Evolutionary conservation across 352 stramenopile genomes (phyloP), one percentile per base, ranked within the genome.

Genomic region (Elongisporangium prolatum): DNA sequence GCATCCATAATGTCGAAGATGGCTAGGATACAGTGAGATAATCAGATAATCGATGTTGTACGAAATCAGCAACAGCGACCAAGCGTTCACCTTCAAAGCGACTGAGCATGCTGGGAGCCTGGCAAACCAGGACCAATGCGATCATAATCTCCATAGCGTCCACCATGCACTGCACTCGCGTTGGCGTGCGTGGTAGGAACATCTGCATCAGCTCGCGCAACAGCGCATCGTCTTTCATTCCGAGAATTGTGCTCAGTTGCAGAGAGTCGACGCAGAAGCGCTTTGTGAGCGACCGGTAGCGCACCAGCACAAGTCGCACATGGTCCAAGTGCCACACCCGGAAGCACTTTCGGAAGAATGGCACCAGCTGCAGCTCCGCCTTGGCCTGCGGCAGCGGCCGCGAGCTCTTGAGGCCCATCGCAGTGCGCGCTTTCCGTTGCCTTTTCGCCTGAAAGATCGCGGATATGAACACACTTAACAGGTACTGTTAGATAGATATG

Each of bases 141-240:
- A 89, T 69, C 22, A 89, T 66, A 14, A 91, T 69, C 58, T 91
- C 78, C 67, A 85, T 84, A n/a, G 60, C 63, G 59, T 91, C 81
- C 22, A 91, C 72, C 78, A 85, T 86, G 59, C 72, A 84, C 65
- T 84, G 74, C 34, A 81, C 75, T 22, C 79, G 68, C 24, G 73
- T 87, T 2, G 77, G 68, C 7, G 73, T 81, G n/a, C 69, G 69
- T 1, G 79, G 76, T 49, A 81, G 56, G 47, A 89, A 86, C 21
- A 85, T 62, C 21, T 65, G 59, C 71, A 88, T 68, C 28, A 84
- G 51, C 13, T 82, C 63, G 13, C 78, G 62, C 22, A 87, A 59
- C 18, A 91, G 68, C 25, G 59, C 59, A 48, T 72, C 54, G 28
- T 87, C 80, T 24, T 71, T 72, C 40, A 91, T 74, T 2, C 78